phyloP scores from a whole-genome alignment of 73 alveolate species.

The Paramecium biaurelia region DNA sequence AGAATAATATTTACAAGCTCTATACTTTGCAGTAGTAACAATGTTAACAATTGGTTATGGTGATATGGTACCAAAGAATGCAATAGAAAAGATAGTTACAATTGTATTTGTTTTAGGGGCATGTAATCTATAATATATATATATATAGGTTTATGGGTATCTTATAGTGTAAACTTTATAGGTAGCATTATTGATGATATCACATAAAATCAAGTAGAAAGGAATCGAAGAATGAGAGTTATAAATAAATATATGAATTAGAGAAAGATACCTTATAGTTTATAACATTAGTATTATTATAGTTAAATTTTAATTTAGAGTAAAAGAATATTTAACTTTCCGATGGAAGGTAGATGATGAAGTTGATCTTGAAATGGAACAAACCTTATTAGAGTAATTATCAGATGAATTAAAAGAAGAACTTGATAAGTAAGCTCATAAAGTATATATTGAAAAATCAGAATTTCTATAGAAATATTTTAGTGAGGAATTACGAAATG shows the following conservation, averaged over 20 bases:
- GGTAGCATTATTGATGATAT: conserved; percentile 39
- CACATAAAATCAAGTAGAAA: conserved; percentile 19
- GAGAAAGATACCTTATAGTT: background rate
- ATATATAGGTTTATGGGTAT: conserved; percentile 1
- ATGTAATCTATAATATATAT: background rate
- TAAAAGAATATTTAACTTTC: conserved; percentile 29
- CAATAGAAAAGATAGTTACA: background rate
- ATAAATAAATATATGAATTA: conserved; percentile 10
- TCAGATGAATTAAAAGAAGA: conserved; percentile 43
- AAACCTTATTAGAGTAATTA: background rate
- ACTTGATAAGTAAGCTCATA: conserved; percentile 18
- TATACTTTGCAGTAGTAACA: conserved; percentile 25
- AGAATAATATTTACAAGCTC: background rate
- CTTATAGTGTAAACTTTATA: background rate
- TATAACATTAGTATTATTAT: background rate
- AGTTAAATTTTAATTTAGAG: background rate
- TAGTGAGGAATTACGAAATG: background rate
- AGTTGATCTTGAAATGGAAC: conserved; percentile 31
- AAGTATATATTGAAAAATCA: background rate
- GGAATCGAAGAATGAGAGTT: conserved; percentile 33
- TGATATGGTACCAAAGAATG: conserved; percentile 33
- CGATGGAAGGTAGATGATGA: conserved; percentile 54
- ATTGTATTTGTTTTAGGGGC: conserved; percentile 23
- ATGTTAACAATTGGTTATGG: conserved; percentile 51
- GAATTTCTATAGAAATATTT: background rate